phyloP scores from a whole-genome alignment of 2,329 filamentous ascomycete species.

The Pestalotiopsis sp. region DNA sequence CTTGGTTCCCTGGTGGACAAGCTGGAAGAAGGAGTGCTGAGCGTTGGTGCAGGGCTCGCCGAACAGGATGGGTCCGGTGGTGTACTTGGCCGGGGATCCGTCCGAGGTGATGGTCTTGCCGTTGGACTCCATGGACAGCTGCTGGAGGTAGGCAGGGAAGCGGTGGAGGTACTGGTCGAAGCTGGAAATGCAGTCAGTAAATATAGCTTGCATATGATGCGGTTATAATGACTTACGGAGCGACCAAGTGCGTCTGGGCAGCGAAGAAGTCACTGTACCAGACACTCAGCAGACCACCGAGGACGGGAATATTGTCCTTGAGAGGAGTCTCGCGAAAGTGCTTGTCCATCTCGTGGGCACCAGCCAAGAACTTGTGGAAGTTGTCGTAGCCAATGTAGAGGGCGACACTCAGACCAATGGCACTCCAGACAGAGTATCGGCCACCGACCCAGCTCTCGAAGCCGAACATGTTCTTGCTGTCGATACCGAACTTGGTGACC shows the following conservation, averaged over 20 bases:
- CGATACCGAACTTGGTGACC: slow-evolving; percentile 98
- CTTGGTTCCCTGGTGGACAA: slow-evolving; percentile 98
- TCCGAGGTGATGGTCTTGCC: slow-evolving; percentile 96
- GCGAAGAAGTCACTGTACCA: slow-evolving; percentile 99
- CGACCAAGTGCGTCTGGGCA: slow-evolving; percentile 95
- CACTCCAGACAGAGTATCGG: slow-evolving; percentile 98
- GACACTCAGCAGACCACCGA: slow-evolving; percentile 91
- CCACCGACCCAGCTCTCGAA: slow-evolving; percentile 99
- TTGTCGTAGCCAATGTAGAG: slow-evolving; percentile 97
- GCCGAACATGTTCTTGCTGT: slow-evolving; percentile 99
- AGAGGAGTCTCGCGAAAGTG: slow-evolving; percentile 93
- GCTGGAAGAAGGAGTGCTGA: slow-evolving; percentile 99
- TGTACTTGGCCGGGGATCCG: slow-evolving; percentile 91
- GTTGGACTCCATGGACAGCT: slow-evolving; percentile 99
- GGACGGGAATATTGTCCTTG: slow-evolving; percentile 90
- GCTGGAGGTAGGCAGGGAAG: slow-evolving; percentile 98
- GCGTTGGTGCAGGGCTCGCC: slow-evolving; percentile 98
- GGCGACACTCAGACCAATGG: slow-evolving; percentile 92
- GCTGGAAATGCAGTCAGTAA: slow-evolving; percentile 39
- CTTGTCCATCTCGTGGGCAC: slow-evolving; percentile 97
- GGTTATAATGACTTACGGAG: slow-evolving; percentile 68
- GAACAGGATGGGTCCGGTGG: slow-evolving; percentile 92
- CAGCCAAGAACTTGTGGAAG: slow-evolving; percentile 93
- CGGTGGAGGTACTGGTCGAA: slow-evolving; percentile 99
- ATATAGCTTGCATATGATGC: too few species aligned